Evolutionary conservation across 768 basidiomycete genomes (phyloP), one percentile per base, ranked within the genome.

Genomic region (Cubamyces sp.): DNA sequence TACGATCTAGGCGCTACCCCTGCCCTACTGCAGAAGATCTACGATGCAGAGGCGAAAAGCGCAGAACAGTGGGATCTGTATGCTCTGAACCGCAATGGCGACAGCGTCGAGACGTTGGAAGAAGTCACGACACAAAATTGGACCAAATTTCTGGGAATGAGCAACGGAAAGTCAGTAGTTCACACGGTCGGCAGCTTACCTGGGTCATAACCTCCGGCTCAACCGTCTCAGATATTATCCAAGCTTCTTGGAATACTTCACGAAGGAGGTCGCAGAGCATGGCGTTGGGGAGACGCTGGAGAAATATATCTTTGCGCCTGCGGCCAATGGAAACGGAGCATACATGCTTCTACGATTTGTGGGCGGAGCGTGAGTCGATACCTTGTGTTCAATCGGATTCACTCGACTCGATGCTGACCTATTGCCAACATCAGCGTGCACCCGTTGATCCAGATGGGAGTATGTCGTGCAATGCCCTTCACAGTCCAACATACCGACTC

Each of bases 361-460:
- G 28, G 68, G 67, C 39, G 77, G 77, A 50, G 68, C 71, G 78
- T 78, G 56, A 66, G 77, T 76, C 40, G 18, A 42, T 18, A 11
- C 28, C 6, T 48, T 18, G 23, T 2, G 9, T 25, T 45, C 34
- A 21, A 50, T 3, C 23, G 40, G n/a, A 2, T 23, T 51, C 11
- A 51, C 59, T 11, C 56, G 16, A 39, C 28, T 19, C 9, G 16
- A 3, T 42, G 18, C 15, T 61, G 3, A 47, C 12, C 60, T 19
- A 11, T 34, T 6, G 4, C 11, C 34, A 7, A 34, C 34, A 9
- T 1, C 4, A 87, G 84, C 4, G 60, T 81, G 14, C 86, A 87
- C 71, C 83, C 84, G 0, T 70, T 84, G 50, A 87, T 87, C 50
- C 81, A 82, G 65, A 72, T 79, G n/a, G 86, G 85, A 43, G 84